Evolutionary conservation across 2,329 filamentous ascomycete genomes (phyloP), one percentile per base, ranked within the genome.

Genomic region (Sclerotinia trifoliorum): DNA sequence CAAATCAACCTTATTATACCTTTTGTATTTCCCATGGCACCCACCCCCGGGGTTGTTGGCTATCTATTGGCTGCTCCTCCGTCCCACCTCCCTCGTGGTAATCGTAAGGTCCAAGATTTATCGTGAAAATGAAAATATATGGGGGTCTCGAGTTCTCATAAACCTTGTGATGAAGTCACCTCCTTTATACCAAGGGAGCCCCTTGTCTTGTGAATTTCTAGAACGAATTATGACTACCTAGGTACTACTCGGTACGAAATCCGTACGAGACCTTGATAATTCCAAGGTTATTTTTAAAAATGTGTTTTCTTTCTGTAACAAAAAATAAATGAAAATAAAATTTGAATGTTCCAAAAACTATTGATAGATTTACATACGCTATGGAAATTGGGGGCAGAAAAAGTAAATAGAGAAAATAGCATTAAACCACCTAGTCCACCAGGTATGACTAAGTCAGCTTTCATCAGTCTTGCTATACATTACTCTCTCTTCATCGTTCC

Each of bases 131-230:
- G 32, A 29, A 2, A 5, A 32, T 11, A n/a, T n/a, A n/a, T n/a
- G n/a, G 26, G 39, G 8, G 42, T 15, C 32, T 32, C 32, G 42
- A 26, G 17, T 29, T 26, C 15, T 21, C 5, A n/a, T 26, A 65
- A 48, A 21, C 51, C 63, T 57, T 56, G 63, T 58, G 63, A 57
- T 57, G 63, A 57, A 65, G 63, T 57, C 63, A 48, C n/a, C 54
- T 57, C 51, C 19, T 48, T 24, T 13, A 35, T 10, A n/a, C 46
- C 63, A 35, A 26, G 51, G 60, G 46, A 57, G n/a, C 29, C 51
- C 51, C 63, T 24, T 65, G 63, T 24, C 42, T 8, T n/a, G 13
- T 57, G 51, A 24, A 56, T 44, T 29, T 65, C 29, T 44, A 44
- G 39, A 44, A 58, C 15, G 39, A 46, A 29, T 13, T 29, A 26